These are phyloP conservation scores for Raphanus sativus DNA, from an alignment of 345 rosid genomes.

Conservation along the genomic window DNA sequence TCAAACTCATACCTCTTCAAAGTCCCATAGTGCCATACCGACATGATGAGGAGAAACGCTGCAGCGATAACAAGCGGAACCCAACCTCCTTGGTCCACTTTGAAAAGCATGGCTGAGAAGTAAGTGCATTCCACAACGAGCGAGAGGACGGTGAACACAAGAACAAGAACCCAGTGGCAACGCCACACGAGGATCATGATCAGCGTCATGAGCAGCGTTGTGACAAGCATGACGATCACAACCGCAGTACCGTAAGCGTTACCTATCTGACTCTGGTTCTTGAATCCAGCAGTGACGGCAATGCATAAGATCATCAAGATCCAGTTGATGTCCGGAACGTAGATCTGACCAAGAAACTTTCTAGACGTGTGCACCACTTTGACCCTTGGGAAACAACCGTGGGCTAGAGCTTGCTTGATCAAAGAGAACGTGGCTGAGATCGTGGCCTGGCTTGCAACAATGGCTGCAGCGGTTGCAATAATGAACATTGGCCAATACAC, in stretches of 20 bases:
- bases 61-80: conserved; percentile 82
- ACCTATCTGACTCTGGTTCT: conserved; percentile 81
- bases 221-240: conserved; percentile 83
- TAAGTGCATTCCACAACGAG: conserved; percentile 79
- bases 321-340: conserved; percentile 87
- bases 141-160: conserved; percentile 60
- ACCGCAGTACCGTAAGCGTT: conserved; percentile 90
- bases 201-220: conserved; percentile 64
- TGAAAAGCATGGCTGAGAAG: conserved; percentile 71
- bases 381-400: conserved; percentile 85
- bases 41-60: conserved; percentile 76
- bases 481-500: conserved; percentile 85
- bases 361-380: conserved; percentile 85
- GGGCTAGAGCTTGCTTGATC: conserved; percentile 84
- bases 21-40: conserved; percentile 87
- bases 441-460: conserved; percentile 85
- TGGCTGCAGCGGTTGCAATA: conserved; percentile 70
- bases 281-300: conserved; percentile 68
- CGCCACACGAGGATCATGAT: conserved; percentile 94
- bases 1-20: conserved; percentile 77
- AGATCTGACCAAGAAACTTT: conserved; percentile 79
- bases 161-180: conserved; percentile 56
- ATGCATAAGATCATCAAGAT: conserved; percentile 81
- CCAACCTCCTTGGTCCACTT: conserved; percentile 86
- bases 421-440: conserved; percentile 90